Conservation (phyloP, 345 rosid genomes). For the Eucalyptus curtisii region DNA sequence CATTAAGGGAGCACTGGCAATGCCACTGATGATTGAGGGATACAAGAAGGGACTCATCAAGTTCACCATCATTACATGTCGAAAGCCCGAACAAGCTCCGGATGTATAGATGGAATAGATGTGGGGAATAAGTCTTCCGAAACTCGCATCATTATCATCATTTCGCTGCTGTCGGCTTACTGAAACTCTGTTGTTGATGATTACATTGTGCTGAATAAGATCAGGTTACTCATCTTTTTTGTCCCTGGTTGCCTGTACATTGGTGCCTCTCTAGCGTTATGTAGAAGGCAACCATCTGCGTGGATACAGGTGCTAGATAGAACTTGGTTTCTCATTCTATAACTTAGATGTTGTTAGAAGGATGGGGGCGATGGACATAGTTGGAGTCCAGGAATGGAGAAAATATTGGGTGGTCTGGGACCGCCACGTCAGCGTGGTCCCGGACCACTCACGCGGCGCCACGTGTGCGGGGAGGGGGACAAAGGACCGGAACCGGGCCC, state of each 20-base stretch:
- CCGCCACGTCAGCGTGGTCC: too few species aligned
- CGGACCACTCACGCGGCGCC: too few species aligned
- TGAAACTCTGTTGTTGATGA: neutral
- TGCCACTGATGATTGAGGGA: conserved; percentile 94
- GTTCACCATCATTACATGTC: conserved; percentile 68
- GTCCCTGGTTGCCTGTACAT: neutral
- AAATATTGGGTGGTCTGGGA: too few species aligned
- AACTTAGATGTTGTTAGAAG: neutral
- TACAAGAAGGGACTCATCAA: conserved; percentile 75
- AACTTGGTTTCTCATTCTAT: neutral
- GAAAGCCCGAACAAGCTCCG: conserved; percentile 26
- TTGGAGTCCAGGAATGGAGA: neutral
- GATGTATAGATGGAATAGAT: neutral
- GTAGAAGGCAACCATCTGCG: neutral
- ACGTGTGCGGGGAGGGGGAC: too few species aligned
- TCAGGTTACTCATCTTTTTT: neutral
- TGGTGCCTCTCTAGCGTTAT: neutral
- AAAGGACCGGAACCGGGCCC: too few species aligned
- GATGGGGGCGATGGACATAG: neutral
- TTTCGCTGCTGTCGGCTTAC: neutral
- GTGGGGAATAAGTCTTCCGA: neutral
- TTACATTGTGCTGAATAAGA: neutral
- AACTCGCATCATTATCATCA: neutral
- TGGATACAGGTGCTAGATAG: neutral
- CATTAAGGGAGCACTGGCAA: conserved; percentile 71